Conservation (phyloP, 2,329 filamentous ascomycete genomes). For the Aschersonia sp. region DNA sequence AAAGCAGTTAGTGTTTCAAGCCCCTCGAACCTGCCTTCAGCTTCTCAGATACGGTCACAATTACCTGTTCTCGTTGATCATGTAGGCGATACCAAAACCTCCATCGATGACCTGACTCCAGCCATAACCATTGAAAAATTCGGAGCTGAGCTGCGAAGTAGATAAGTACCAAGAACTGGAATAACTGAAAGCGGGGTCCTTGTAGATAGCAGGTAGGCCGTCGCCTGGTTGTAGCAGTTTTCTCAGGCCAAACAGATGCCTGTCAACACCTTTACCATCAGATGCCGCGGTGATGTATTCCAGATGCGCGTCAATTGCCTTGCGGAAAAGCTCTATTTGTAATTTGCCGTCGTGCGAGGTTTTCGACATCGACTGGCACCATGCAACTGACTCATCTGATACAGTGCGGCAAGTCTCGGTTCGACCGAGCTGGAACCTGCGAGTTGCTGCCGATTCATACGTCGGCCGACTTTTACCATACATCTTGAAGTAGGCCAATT, state of each 20-base stretch:
- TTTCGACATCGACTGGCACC: slow-evolving; percentile 78
- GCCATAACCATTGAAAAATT: slow-evolving; percentile 98
- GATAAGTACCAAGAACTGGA: slow-evolving; percentile 81
- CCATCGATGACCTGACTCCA: slow-evolving; percentile 97
- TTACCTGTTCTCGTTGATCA: slow-evolving; percentile 97
- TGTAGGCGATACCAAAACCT: slow-evolving; percentile 95
- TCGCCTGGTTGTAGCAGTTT: slow-evolving; percentile 71
- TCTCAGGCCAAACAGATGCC: slow-evolving; percentile 95
- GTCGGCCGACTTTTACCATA: slow-evolving; percentile 95
- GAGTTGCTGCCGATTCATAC: slow-evolving; percentile 89
- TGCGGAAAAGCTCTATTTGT: slow-evolving; percentile 62
- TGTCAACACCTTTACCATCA: slow-evolving; percentile 86
- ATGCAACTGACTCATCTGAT: slow-evolving; percentile 80
- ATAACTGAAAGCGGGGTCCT: slow-evolving; percentile 76
- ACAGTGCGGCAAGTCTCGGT: slow-evolving; percentile 93
- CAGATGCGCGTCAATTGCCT: slow-evolving; percentile 66
- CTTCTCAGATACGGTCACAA: not conserved
- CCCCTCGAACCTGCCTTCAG: not conserved
- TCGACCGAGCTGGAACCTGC: slow-evolving; percentile 89
- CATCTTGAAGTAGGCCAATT: slow-evolving; percentile 97
- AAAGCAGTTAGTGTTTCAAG: slow-evolving; percentile 2
- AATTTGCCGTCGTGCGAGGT: slow-evolving; percentile 45
- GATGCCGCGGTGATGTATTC: slow-evolving; percentile 84
- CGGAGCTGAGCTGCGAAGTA: slow-evolving; percentile 77
- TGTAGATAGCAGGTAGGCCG: slow-evolving; percentile 67